Evolutionary conservation across 768 basidiomycete species (phyloP).

Genomic region (Rossbeevera mucosa): DNA sequence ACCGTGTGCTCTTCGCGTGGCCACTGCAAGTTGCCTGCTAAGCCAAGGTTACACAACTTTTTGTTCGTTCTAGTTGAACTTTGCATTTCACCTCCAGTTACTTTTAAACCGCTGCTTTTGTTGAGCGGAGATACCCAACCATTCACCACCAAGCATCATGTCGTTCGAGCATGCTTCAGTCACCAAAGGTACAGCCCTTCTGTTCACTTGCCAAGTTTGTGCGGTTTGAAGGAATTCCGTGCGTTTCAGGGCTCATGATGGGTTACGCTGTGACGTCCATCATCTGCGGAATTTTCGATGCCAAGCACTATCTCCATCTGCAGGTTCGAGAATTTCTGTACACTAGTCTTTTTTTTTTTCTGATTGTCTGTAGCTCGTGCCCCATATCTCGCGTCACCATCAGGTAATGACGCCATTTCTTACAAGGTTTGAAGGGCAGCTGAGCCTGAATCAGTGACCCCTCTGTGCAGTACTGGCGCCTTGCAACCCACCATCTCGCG

Average conservation of each 20-base stretch:
- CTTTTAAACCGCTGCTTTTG: neutral
- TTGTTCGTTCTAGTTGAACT: neutral
- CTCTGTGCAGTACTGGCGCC: slow-evolving; percentile 73
- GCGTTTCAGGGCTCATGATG: slow-evolving; percentile 67
- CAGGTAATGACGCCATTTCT: slow-evolving; percentile 49
- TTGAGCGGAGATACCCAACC: neutral
- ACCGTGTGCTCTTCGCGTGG: neutral
- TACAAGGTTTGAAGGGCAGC: slow-evolving; percentile 11
- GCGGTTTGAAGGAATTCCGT: neutral
- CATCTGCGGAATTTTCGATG: slow-evolving; percentile 70
- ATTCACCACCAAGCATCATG: slow-evolving; percentile 37
- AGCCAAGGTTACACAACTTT: neutral
- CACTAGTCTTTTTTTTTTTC: neutral
- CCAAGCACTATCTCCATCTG: slow-evolving; percentile 85
- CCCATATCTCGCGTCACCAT: slow-evolving; percentile 85
- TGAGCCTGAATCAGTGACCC: slow-evolving; percentile 31
- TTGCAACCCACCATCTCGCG: slow-evolving; percentile 66
- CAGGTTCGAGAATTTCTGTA: slow-evolving; percentile 46
- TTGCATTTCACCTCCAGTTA: neutral
- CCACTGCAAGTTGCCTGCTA: neutral
- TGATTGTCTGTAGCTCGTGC: slow-evolving; percentile 56
- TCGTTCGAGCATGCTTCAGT: slow-evolving; percentile 83
- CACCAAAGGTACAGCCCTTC: slow-evolving; percentile 60
- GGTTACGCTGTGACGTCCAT: slow-evolving; percentile 68
- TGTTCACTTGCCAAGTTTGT: slow-evolving; percentile 1